Percentiles rank a stretch among this genome's conserved stretches.
phyloP scores from a whole-genome alignment of 768 basidiomycete species.

The Grammothele lineata region DNA sequence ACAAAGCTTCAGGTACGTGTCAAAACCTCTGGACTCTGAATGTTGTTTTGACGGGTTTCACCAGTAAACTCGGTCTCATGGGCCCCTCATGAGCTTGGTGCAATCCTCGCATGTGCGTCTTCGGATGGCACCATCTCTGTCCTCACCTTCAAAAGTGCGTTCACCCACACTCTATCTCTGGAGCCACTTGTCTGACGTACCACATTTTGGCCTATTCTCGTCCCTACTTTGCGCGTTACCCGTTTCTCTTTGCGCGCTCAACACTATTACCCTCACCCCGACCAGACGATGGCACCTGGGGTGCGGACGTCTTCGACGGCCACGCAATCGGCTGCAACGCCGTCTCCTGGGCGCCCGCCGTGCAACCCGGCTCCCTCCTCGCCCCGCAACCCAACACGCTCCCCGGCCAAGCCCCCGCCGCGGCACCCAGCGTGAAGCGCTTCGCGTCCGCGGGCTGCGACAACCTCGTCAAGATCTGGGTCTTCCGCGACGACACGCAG shows the following conservation, averaged over 20 bases:
- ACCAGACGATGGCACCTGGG: slow-evolving; percentile 94
- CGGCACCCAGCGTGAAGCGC: slow-evolving; percentile 63
- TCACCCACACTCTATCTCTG: no score
- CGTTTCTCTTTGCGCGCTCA: neutral
- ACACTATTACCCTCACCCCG: neutral
- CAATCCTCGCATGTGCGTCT: slow-evolving; percentile 94
- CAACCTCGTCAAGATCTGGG: slow-evolving; percentile 93
- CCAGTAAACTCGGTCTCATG: slow-evolving; percentile 99
- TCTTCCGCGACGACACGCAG: slow-evolving; percentile 80
- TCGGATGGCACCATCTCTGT: slow-evolving; percentile 98
- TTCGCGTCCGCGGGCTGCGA: slow-evolving; percentile 97
- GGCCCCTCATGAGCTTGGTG: slow-evolving; percentile 98
- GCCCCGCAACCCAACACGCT: slow-evolving; percentile 55
- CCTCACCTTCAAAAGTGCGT: slow-evolving; percentile 90
- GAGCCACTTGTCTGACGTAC: no score
- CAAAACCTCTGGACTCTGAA: no score
- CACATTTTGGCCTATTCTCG: no score
- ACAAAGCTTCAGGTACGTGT: slow-evolving; percentile 86
- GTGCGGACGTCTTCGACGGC: slow-evolving; percentile 90
- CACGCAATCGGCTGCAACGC: slow-evolving; percentile 97
- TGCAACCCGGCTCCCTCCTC: slow-evolving; percentile 80
- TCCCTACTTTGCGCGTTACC: no score
- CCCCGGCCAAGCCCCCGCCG: slow-evolving; percentile 38
- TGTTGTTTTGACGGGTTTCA: neutral
- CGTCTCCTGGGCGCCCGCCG: slow-evolving; percentile 95